Conservation (phyloP, 2,329 filamentous ascomycete species). For the Aureobasidium sp. region DNA sequence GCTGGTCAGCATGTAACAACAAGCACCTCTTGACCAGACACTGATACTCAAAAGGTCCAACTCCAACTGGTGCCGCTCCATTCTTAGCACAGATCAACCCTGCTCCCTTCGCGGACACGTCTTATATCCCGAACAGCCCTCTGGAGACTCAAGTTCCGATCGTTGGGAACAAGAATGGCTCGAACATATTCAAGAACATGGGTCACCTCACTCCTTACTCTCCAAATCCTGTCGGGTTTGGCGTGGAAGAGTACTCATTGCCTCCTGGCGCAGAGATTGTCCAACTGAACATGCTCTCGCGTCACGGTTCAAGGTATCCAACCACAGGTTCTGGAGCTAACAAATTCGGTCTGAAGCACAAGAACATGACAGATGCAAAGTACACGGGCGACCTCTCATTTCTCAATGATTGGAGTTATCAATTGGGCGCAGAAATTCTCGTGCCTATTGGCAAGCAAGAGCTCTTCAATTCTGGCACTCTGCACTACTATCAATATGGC, state of each 20-base stretch:
- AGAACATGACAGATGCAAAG: constrained; percentile 47
- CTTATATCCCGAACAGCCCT: constrained; percentile 62
- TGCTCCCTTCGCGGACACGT: constrained; percentile 53
- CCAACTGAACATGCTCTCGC: constrained; percentile 65
- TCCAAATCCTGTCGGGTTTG: constrained; percentile 62
- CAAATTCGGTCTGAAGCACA: constrained; percentile 51
- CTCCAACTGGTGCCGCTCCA: constrained; percentile 60
- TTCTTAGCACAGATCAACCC: constrained; percentile 66
- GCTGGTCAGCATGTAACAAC: constrained; percentile 22
- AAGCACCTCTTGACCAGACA: not conserved
- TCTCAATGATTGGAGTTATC: constrained; percentile 61
- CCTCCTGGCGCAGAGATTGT: constrained; percentile 61
- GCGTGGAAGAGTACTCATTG: constrained; percentile 63
- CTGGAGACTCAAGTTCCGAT: constrained; percentile 66
- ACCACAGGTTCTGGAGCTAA: constrained; percentile 53
- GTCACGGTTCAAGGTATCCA: constrained; percentile 69
- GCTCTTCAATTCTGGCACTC: constrained; percentile 61
- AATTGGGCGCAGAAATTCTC: constrained; percentile 63
- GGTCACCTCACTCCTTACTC: constrained; percentile 64
- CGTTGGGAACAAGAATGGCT: constrained; percentile 48
- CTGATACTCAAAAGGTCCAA: constrained; percentile 45
- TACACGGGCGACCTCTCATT: constrained; percentile 58
- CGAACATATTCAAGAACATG: constrained; percentile 65
- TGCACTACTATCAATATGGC: constrained; percentile 68
- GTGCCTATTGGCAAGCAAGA: constrained; percentile 68